Evolutionary conservation across 805 yeast genomes (phyloP), one percentile per base, ranked within the genome.

Genomic region (Brettanomyces sp.): DNA sequence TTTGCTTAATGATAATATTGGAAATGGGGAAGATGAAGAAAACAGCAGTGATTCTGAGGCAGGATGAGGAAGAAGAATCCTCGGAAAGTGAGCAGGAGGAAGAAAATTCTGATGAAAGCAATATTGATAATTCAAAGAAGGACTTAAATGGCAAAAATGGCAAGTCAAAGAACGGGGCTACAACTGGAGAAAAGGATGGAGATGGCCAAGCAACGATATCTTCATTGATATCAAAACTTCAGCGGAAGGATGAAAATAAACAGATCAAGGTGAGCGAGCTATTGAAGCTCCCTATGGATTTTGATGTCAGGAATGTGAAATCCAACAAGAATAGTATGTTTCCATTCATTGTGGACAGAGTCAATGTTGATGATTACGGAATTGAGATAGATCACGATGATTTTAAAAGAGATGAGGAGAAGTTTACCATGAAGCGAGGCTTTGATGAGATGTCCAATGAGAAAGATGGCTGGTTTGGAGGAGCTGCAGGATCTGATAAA

Each of bases 291-390:
- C 77, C 80, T 1, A 67, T 80, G 57, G 80, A 75, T 53, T 68
- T 63, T 45, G 86, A 82, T 56, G 75, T 81, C 39, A 68, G 74
- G 30, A 68, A 68, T 5, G 69, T 72, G 35, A 65, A 61, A 56
- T 76, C 69, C 62, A 28, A 23, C 22, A 75, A 58, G 63, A 72
- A 69, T 61, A 76, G 72, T 39, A 82, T 85, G 85, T 93, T 91
- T 57, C 98, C 96, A 11, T 84, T 69, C 53, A 66, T 77, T 36
- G 73, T 76, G 1, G 74, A 70, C 30, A 76, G 77, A 53, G 67
- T 74, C 23, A 78, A 84, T 52, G 67, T 73, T 41, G 98, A 93
- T 58, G 97, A 91, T 52, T 93, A 91, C 61, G 99, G 99, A 30
- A 82, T 79, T 46, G 65, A 81, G 2, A 80, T 90, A 21, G 80